A percentile compares a stretch with the other conserved stretches of the same genome.
Conservation (phyloP, 2,329 filamentous ascomycete species). For the Penicillium sp. region DNA sequence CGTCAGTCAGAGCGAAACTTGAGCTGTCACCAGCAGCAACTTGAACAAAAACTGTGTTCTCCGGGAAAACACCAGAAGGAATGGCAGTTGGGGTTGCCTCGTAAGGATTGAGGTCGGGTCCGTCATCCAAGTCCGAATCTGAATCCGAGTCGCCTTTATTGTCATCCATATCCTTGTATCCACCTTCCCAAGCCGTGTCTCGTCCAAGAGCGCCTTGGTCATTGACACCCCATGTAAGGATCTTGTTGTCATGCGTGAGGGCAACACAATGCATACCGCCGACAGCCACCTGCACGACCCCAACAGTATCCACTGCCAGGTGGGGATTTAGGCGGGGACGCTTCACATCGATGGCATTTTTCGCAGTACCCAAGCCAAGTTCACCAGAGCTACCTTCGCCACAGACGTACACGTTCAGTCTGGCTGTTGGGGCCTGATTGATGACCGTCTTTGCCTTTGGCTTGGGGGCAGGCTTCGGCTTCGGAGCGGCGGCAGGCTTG, state of each 20-base stretch:
- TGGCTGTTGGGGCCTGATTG: constrained; percentile 63
- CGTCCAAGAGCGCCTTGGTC: constrained; percentile 81
- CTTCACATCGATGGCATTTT: constrained; percentile 72
- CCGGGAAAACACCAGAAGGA: constrained; percentile 54
- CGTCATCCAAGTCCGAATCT: constrained; percentile 52
- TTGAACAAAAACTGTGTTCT: constrained; percentile 60
- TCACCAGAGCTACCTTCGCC: constrained; percentile 82
- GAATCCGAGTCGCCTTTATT: constrained; percentile 37
- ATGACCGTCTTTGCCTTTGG: constrained; percentile 53
- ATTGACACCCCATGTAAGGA: constrained; percentile 87
- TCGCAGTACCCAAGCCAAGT: constrained; percentile 74
- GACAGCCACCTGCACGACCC: constrained; percentile 75
- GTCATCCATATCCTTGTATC: constrained; percentile 58
- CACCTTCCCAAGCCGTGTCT: constrained; percentile 71
- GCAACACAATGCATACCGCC: constrained; percentile 84
- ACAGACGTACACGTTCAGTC: constrained; percentile 77
- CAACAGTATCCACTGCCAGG: constrained; percentile 61
- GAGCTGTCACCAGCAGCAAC: constrained; percentile 64
- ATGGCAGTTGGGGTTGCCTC: constrained; percentile 61
- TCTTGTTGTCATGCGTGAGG: constrained; percentile 78
- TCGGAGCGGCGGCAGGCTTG: constrained; percentile 35
- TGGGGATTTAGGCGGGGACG: constrained; percentile 72
- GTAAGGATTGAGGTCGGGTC: constrained; percentile 60
- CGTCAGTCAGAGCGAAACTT: constrained; percentile 64
- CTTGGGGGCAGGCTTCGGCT: constrained; percentile 33